Conservation (phyloP, 805 yeast genomes). For the Vanderwaltozyma tropicalis region DNA sequence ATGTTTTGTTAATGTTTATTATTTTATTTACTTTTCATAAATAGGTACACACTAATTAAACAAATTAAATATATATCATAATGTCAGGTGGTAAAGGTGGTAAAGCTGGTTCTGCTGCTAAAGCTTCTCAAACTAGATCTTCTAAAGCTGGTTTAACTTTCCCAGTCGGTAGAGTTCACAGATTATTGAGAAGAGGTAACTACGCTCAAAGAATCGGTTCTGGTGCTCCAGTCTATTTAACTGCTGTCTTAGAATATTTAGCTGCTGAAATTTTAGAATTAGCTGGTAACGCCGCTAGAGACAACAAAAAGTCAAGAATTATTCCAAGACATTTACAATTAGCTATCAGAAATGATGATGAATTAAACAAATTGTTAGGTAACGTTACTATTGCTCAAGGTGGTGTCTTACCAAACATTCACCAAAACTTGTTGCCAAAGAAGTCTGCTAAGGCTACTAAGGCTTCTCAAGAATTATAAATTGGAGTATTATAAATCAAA, state of each 20-base stretch:
- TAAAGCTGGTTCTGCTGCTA: constrained; percentile 90
- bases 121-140: constrained; percentile 96
- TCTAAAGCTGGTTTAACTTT: constrained; percentile 97
- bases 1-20: too few relatives aligned
- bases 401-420: constrained; percentile 98
- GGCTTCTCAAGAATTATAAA: constrained; percentile 58
- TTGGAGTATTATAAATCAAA: too few relatives aligned
- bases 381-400: constrained; percentile 98
- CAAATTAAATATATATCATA: constrained; percentile 19
- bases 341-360: constrained; percentile 99
- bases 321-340: constrained; percentile 97
- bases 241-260: constrained; percentile 93
- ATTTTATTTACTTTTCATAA: too few relatives aligned
- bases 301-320: constrained; percentile 97
- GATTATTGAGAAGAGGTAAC: constrained; percentile 93
- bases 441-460: constrained; percentile 51
- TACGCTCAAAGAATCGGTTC: constrained; percentile 98
- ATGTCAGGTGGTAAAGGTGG: constrained; percentile 75
- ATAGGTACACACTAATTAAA: too few relatives aligned
- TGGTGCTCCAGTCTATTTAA: constrained; percentile 97
- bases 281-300: constrained; percentile 99
- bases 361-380: constrained; percentile 84
- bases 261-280: constrained; percentile 97
- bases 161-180: constrained; percentile 99
- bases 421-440: constrained; percentile 82